These are phyloP conservation scores for Drechslerella dactyloides DNA, from an alignment of 2,329 filamentous ascomycete species.

Conservation along the genomic window DNA sequence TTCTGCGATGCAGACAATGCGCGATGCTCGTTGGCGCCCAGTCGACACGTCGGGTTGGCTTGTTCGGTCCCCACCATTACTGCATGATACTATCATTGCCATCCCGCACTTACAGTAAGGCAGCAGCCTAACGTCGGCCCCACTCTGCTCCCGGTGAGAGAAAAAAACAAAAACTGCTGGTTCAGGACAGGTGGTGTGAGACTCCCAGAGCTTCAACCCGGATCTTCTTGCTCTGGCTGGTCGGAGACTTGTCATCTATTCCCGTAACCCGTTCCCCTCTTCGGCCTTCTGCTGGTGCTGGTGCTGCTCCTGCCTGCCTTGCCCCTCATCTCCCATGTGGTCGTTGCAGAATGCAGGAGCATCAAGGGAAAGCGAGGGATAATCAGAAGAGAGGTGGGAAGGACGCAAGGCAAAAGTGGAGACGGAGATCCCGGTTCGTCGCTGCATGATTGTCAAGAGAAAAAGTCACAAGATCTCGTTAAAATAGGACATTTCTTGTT, in stretches of 20 bases:
- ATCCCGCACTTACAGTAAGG: slow-evolving; percentile 51
- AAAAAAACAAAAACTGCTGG: slow-evolving; percentile 28
- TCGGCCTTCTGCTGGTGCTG: slow-evolving; percentile 13
- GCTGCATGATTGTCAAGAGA: slow-evolving; percentile 33
- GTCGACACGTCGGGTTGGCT: slow-evolving; percentile 23
- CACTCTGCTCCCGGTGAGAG: slow-evolving; percentile 45
- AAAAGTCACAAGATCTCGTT: slow-evolving; percentile 51
- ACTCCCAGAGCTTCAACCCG: slow-evolving; percentile 35
- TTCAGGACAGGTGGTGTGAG: slow-evolving; percentile 30
- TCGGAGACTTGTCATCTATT: slow-evolving; percentile 11
- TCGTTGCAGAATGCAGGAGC: slow-evolving; percentile 49
- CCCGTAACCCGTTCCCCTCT: not conserved
- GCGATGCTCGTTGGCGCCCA: slow-evolving; percentile 3
- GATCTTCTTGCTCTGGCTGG: slow-evolving; percentile 24
- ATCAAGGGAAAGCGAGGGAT: slow-evolving; percentile 33
- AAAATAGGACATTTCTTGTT: slow-evolving; percentile 28
- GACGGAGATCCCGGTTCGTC: slow-evolving; percentile 29
- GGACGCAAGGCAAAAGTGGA: slow-evolving; percentile 32
- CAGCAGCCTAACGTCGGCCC: slow-evolving; percentile 51
- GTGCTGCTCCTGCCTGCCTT: slow-evolving; percentile 25
- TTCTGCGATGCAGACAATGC: not conserved
- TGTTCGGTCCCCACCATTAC: slow-evolving; percentile 46
- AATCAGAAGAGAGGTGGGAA: slow-evolving; percentile 20
- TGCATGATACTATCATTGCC: slow-evolving; percentile 50
- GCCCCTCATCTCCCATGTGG: slow-evolving; percentile 48